Evolutionary conservation across 1,284 basidiomycete species (phyloP).

Genomic region (Macrocystidia cucumis): DNA sequence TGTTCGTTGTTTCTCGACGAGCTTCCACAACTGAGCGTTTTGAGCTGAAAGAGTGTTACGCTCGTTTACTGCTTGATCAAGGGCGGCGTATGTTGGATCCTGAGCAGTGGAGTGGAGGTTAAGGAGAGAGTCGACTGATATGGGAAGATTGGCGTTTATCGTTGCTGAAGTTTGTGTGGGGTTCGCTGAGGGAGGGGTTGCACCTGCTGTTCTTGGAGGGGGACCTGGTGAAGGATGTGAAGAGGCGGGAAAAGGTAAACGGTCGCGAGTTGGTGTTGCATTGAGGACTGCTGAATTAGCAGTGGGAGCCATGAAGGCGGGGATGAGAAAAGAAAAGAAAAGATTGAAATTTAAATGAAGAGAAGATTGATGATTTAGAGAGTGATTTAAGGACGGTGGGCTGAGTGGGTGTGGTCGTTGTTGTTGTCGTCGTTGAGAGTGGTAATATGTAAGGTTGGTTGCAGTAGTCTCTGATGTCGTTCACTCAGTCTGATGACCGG

Average conservation of each 20-base stretch:
- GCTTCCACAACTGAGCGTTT: slow-evolving; percentile 87
- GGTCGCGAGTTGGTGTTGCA: background rate
- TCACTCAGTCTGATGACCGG: too few relatives aligned
- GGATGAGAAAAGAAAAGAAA: too few relatives aligned
- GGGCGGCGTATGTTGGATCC: slow-evolving; percentile 56
- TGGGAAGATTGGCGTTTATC: slow-evolving; percentile 15
- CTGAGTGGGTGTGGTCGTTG: too few relatives aligned
- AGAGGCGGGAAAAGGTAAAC: slow-evolving; percentile 10
- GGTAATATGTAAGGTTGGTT: too few relatives aligned
- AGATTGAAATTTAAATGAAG: too few relatives aligned
- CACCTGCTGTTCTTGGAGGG: background rate
- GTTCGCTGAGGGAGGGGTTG: slow-evolving; percentile 9
- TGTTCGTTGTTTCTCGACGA: slow-evolving; percentile 80
- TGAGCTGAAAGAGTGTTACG: slow-evolving; percentile 73
- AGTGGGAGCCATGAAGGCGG: too few relatives aligned
- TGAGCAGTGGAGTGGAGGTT: slow-evolving; percentile 38
- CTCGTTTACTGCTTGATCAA: slow-evolving; percentile 69
- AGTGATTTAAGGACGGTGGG: too few relatives aligned
- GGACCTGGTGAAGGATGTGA: slow-evolving; percentile 18
- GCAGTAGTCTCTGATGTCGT: too few relatives aligned
- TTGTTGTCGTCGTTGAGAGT: too few relatives aligned
- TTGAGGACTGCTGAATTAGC: too few relatives aligned
- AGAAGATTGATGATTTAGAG: too few relatives aligned
- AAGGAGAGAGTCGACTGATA: slow-evolving; percentile 52
- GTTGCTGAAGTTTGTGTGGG: slow-evolving; percentile 10